These are phyloP conservation scores for Oryza coarctata DNA, from an alignment of 176 grass and related monocot species.

Conservation along the genomic window DNA sequence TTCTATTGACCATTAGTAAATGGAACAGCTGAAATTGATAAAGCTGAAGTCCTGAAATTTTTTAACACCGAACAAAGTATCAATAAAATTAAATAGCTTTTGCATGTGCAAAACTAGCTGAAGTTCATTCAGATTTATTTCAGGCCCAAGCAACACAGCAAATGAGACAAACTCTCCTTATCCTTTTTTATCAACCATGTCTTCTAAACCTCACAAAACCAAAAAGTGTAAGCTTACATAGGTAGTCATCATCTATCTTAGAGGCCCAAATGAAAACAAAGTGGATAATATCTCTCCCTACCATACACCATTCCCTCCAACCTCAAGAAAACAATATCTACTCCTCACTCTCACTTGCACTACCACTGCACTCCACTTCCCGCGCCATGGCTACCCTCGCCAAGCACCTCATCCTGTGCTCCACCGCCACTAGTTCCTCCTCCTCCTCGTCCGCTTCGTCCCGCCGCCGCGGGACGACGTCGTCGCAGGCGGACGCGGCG, in stretches of 20 bases:
- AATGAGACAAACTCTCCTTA: constrained; percentile 1
- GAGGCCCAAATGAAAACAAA: constrained; percentile 17
- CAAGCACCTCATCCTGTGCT: constrained; percentile 79
- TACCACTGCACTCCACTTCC: constrained; percentile 2
- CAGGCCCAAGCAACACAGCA: background rate
- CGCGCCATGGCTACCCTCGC: constrained; percentile 65
- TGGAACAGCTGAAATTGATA: background rate
- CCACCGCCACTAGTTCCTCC: constrained; percentile 27
- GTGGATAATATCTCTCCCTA: constrained; percentile 35
- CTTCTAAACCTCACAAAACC: constrained; percentile 5
- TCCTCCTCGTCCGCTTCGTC: background rate
- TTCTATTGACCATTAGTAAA: background rate
- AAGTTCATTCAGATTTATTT: background rate
- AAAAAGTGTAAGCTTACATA: background rate
- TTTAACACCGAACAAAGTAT: background rate
- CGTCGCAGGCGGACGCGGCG: background rate
- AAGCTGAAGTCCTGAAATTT: background rate
- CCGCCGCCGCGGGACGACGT: background rate
- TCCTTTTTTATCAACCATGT: background rate
- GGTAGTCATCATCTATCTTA: background rate
- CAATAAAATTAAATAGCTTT: background rate
- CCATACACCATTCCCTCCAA: constrained; percentile 6
- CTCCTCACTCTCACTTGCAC: background rate
- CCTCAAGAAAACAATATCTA: constrained; percentile 45
- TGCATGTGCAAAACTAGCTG: background rate